These are phyloP conservation scores for Paraphaeosphaeria minitans DNA, from an alignment of 2,329 filamentous ascomycete species.

Conservation along the genomic window DNA sequence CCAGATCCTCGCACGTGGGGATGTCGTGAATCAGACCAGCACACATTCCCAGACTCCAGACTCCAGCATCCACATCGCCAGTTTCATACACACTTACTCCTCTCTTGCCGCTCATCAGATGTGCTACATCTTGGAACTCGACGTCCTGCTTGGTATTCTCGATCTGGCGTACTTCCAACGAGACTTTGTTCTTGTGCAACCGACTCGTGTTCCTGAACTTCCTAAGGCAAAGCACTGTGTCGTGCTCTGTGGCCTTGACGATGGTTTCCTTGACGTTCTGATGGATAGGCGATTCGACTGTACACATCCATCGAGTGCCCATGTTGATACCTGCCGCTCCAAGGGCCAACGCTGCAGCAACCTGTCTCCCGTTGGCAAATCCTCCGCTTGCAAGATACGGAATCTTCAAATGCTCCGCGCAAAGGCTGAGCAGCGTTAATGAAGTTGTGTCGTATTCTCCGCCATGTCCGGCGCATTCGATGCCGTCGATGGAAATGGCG, in stretches of 20 bases:
- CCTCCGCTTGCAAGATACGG: slow-evolving; percentile 35
- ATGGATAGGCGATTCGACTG: slow-evolving; percentile 33
- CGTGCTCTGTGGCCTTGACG: slow-evolving; percentile 29
- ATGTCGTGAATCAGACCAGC: slow-evolving; percentile 68
- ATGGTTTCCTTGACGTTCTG: slow-evolving; percentile 34
- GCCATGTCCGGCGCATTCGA: slow-evolving; percentile 50
- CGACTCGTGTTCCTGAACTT: slow-evolving; percentile 35
- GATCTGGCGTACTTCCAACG: slow-evolving; percentile 29
- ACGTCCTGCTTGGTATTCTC: slow-evolving; percentile 33
- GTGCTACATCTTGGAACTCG: slow-evolving; percentile 34
- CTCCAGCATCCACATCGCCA: slow-evolving; percentile 36
- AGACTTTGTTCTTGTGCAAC: slow-evolving; percentile 35
- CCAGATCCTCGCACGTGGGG: slow-evolving; percentile 48
- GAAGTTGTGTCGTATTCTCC: slow-evolving; percentile 61
- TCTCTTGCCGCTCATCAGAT: slow-evolving; percentile 35
- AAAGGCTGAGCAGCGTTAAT: slow-evolving; percentile 49
- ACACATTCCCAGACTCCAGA: slow-evolving; percentile 83
- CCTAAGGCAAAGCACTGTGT: slow-evolving; percentile 32
- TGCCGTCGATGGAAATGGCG: slow-evolving; percentile 33
- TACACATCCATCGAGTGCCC: slow-evolving; percentile 38
- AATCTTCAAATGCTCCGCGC: slow-evolving; percentile 34
- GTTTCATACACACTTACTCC: slow-evolving; percentile 33
- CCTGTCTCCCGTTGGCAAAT: slow-evolving; percentile 32
- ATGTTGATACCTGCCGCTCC: slow-evolving; percentile 35
- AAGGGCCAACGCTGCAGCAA: slow-evolving; percentile 34